Base-by-base conservation (phyloP, 495 filamentous ascomycete genomes). In the Geoglossum glabrum region DNA sequence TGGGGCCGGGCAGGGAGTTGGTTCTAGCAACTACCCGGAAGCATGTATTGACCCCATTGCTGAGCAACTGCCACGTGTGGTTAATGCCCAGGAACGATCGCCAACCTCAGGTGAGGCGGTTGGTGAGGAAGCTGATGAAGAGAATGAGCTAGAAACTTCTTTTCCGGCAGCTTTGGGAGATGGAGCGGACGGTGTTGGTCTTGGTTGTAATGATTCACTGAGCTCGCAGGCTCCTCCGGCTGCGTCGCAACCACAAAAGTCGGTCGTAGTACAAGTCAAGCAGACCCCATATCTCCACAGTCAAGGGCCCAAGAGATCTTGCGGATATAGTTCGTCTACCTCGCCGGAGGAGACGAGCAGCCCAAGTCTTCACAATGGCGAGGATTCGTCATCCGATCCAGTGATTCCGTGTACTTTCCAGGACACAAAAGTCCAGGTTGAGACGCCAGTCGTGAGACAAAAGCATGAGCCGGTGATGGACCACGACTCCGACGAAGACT, bases 181-280 rank as follows among this genome's bases (percentile, higher is more conserved):
- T 9, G 40, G 59, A 19, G 25, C 27, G 10, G 26, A 23, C 33
- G n/a, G 19, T 6, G 11, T 27, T 26, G 26, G 33, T 17, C 10
- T 11, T 36, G 13, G 28, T 21, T n/a, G 4, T 19, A 19, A 26
- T 30, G 9, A 52, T 30, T 21, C 19, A 33, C 31, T n/a, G 57
- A 43, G 26, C n/a, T 19, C 40, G n/a, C 40, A 26, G 0, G 45
- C 54, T 30, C 63, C 59, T 6, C 63, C 61, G 23, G 65, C 61
- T 26, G 61, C 63, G 17, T 15, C 60, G 1, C 63, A 65, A 33
- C 57, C 57, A 21, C 45, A 52, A 9, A 28, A 57, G 13, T 57
- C 64, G 19, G 55, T 61, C 40, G 54, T n/a, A n/a, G n/a, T 61
- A 45, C 40, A 21, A 3, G 64, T 65, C 40, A 64, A 64, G 31